Percentiles rank a stretch among this genome's conserved stretches.
Conservation (phyloP, 768 basidiomycete genomes). For the Exidia glandulosa region DNA sequence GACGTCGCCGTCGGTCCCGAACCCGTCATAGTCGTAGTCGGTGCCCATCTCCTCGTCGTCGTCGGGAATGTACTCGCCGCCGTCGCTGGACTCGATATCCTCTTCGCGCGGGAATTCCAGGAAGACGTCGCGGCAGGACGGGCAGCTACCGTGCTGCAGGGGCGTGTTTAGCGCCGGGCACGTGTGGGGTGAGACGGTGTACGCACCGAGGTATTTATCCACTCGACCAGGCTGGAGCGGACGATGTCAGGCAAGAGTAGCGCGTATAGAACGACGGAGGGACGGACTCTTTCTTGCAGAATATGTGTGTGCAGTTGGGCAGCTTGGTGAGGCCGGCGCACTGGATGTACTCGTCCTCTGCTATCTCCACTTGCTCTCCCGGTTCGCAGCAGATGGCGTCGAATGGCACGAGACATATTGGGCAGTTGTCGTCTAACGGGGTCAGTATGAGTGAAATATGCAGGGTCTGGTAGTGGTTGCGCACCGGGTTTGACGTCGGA, state of each 20-base stretch:
- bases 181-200: not conserved
- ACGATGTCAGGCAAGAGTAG: not conserved
- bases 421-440: constrained; percentile 40
- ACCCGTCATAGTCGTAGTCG: constrained; percentile 17
- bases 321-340: constrained; percentile 45
- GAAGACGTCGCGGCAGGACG: constrained; percentile 52
- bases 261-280: constrained; percentile 1
- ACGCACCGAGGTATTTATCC: constrained; percentile 49
- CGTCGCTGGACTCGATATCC: constrained; percentile 58
- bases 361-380: not conserved
- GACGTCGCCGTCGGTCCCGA: constrained; percentile 30
- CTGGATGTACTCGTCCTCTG: constrained; percentile 11
- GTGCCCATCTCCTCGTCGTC: constrained; percentile 25
- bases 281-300: constrained; percentile 54
- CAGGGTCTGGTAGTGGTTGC: not conserved
- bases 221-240: constrained; percentile 42
- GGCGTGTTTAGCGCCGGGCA: not conserved
- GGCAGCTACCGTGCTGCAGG: constrained; percentile 57
- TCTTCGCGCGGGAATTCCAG: constrained; percentile 43
- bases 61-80: constrained; percentile 52
- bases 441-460: not conserved
- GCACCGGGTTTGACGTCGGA: not conserved
- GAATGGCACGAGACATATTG: constrained; percentile 54
- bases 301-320: constrained; percentile 49
- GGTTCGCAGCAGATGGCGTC: constrained; percentile 19